phyloP scores from a whole-genome alignment of 495 filamentous ascomycete species.

The Chaetomium cochliodes region DNA sequence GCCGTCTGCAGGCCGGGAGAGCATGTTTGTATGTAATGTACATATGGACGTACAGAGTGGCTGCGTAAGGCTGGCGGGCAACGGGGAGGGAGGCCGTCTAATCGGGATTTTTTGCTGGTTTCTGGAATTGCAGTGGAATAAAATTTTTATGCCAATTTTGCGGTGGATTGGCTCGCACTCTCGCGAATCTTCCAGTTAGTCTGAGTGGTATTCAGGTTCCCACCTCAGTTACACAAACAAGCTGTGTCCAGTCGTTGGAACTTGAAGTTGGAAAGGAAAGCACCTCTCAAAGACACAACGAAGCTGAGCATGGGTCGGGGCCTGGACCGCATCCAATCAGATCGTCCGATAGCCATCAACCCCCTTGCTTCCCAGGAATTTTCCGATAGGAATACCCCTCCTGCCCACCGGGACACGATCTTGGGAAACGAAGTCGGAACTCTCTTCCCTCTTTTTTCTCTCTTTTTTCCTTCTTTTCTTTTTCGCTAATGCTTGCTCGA shows the following conservation, averaged over 20 bases:
- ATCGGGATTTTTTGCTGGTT: neutral
- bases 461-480: no score
- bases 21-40: neutral
- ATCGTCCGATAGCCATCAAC: neutral
- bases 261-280: neutral
- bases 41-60: neutral
- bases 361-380: neutral
- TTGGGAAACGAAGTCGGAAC: neutral
- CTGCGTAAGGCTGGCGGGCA: neutral
- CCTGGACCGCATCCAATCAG: slow-evolving; percentile 1
- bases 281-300: neutral
- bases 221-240: no score
- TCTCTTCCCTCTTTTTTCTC: no score
- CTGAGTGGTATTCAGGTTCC: no score
- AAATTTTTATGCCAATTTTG: no score
- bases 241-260: neutral
- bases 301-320: neutral
- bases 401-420: neutral
- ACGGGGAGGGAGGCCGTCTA: neutral
- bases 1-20: neutral
- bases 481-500: neutral
- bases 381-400: slow-evolving; percentile 16
- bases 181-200: no score
- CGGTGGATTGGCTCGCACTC: no score
- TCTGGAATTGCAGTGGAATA: neutral